phyloP scores from a whole-genome alignment of 2,329 filamentous ascomycete species.

The Apiospora koreana region DNA sequence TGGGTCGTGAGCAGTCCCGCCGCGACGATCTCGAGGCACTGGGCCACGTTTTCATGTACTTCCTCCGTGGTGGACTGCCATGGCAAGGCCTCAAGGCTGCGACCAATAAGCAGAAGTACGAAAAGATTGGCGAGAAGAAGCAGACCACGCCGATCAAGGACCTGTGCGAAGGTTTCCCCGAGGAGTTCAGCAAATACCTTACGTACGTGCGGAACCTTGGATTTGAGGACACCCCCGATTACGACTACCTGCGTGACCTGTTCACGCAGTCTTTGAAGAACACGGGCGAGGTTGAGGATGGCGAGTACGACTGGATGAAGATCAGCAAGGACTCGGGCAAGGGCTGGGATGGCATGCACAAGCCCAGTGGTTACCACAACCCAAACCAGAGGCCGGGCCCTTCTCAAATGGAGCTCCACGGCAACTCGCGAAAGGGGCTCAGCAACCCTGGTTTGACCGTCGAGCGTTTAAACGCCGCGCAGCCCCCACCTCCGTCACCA shows the following conservation, averaged over 20 bases:
- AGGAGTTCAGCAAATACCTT: conserved; percentile 97
- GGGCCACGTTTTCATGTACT: conserved; percentile 76
- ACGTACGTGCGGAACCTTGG: conserved; percentile 97
- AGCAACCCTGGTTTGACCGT: conserved; percentile 71
- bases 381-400: conserved; percentile 77
- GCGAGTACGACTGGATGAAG: conserved; percentile 99
- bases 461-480: conserved; percentile 91
- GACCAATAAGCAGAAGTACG: conserved; percentile 94
- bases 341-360: conserved; percentile 85
- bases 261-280: conserved; percentile 97
- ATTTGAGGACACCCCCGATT: conserved; percentile 97
- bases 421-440: conserved; percentile 67
- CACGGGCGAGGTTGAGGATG: conserved; percentile 91
- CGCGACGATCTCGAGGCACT: conserved; percentile 93
- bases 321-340: conserved; percentile 80
- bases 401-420: conserved; percentile 83
- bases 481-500: conserved; percentile 84
- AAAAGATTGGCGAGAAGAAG: conserved; percentile 99
- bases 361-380: conserved; percentile 68
- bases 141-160: conserved; percentile 97
- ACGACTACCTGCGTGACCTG: conserved; percentile 94
- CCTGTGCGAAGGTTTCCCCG: conserved; percentile 91
- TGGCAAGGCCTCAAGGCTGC: conserved; percentile 75
- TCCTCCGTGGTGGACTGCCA: conserved; percentile 68
- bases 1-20: conserved; percentile 93